Conservation (phyloP, 257 asterid species). For the Fraxinus excelsior region DNA sequence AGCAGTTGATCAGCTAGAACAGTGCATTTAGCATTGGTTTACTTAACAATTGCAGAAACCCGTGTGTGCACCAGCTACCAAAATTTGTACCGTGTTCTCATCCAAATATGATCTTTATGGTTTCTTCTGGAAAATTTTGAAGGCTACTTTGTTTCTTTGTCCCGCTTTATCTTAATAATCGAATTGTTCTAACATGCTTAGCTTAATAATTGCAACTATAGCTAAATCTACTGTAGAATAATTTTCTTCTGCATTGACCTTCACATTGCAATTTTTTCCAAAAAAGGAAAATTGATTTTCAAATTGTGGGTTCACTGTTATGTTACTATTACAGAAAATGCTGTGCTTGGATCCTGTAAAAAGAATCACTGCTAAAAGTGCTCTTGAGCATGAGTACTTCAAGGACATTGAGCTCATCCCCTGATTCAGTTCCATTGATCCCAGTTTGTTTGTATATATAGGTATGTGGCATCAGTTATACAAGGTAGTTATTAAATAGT, state of each 20-base stretch:
- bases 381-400: conserved; percentile 90
- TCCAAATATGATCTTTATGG: not conserved
- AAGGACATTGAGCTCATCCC: conserved; percentile 74
- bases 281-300: conserved; percentile 27
- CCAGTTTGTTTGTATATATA: conserved; percentile 57
- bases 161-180: not conserved
- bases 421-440: conserved; percentile 32
- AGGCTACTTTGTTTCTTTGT: not conserved
- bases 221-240: not conserved
- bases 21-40: not conserved
- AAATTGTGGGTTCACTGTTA: conserved; percentile 18
- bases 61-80: not conserved
- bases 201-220: not conserved
- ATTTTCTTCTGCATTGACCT: not conserved
- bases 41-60: not conserved
- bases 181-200: not conserved
- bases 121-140: not conserved
- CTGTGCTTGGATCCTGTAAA: conserved; percentile 84
- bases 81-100: not conserved
- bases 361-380: conserved; percentile 80
- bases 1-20: not conserved
- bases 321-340: conserved; percentile 50
- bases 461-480: conserved; percentile 35
- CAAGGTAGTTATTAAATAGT: too few species aligned
- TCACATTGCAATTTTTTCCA: conserved; percentile 13